Evolutionary conservation across 2,329 filamentous ascomycete genomes (phyloP), one percentile per base, ranked within the genome.

Genomic region (Colletotrichum scovillei): DNA sequence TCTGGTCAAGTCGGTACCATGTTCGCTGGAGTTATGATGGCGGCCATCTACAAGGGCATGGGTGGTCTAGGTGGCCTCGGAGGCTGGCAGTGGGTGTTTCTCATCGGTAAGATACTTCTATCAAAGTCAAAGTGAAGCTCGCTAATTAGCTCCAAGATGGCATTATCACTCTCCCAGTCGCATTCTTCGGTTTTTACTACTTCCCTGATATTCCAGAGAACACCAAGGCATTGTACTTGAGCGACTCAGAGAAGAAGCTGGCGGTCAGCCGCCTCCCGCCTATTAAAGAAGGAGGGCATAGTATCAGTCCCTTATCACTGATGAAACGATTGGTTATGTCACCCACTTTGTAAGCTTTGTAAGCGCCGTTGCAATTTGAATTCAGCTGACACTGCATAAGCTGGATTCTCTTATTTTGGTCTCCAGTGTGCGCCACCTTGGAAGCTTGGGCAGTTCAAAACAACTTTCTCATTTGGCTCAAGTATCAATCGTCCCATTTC

Each of bases 1-100:
- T 89, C 88, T 14, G 90, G 89, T 0, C 83, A 91, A 1, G 88
- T 88, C 0, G 90, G 90, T 0, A 90, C 87, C 0, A 88, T 91
- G 85, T 90, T 91, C 68, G 86, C 86, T 1, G 90, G 89, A 0
- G 88, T 88, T 74, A 83, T 91, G 28, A 88, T 90, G 76, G 86
- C 86, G 0, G 87, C 84, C 4, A 79, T 82, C 16, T 77, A 78
- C 52, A 78, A 81, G n/a, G 83, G 82, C 4, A 77, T 80, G 52
- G 77, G 87, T 49, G 88, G 88, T 0, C 76, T 84, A 1, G 78
- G 79, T 19, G 86, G 87, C 0, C 78, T 89, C 1, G 79, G 81
- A 0, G 88, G 86, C 0, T 91, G 89, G 89, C 81, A 88, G 52
- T 86, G 85, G 85, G 78, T 85, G 1, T 83, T 82, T 32, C 59